Evolutionary conservation across 257 asterid species (phyloP).

Genomic region (Salvia miltiorrhiza): DNA sequence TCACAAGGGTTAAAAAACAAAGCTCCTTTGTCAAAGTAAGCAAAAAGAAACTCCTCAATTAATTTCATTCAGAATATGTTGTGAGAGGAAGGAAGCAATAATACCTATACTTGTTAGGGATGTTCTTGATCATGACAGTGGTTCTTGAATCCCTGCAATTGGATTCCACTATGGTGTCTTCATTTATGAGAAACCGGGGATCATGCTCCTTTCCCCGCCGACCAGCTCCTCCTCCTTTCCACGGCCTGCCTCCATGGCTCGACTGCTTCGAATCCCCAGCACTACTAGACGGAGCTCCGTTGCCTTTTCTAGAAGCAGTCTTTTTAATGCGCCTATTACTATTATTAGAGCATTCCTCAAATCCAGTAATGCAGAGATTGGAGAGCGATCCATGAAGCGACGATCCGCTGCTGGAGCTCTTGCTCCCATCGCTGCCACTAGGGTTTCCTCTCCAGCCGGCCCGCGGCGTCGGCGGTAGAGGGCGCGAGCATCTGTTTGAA

Average conservation of each 20-base stretch:
- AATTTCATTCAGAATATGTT: not conserved
- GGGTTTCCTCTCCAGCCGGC: conserved; percentile 35
- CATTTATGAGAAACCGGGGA: conserved; percentile 73
- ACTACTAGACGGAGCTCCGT: not conserved
- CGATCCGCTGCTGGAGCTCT: conserved; percentile 43
- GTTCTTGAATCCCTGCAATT: conserved; percentile 72
- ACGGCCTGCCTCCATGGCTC: conserved; percentile 26
- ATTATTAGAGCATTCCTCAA: conserved; percentile 12
- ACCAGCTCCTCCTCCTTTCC: conserved; percentile 36
- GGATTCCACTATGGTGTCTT: conserved; percentile 56
- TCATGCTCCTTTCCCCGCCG: conserved; percentile 50
- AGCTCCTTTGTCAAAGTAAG: not conserved
- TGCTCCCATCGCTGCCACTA: conserved; percentile 27
- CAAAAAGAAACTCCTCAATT: not conserved
- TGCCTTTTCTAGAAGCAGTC: conserved; percentile 23
- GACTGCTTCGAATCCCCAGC: conserved; percentile 19
- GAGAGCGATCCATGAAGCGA: conserved; percentile 44
- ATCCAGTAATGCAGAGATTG: conserved; percentile 22
- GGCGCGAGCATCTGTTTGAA: not conserved
- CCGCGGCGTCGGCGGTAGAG: not conserved
- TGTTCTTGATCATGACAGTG: conserved; percentile 94
- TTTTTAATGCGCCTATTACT: conserved; percentile 14
- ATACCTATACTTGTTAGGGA: conserved; percentile 99
- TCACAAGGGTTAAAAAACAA: not conserved
- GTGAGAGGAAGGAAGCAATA: conserved; percentile 19